These are phyloP conservation scores for Boletus rufocinnamomeus DNA, from an alignment of 768 basidiomycete species.

Conservation along the genomic window DNA sequence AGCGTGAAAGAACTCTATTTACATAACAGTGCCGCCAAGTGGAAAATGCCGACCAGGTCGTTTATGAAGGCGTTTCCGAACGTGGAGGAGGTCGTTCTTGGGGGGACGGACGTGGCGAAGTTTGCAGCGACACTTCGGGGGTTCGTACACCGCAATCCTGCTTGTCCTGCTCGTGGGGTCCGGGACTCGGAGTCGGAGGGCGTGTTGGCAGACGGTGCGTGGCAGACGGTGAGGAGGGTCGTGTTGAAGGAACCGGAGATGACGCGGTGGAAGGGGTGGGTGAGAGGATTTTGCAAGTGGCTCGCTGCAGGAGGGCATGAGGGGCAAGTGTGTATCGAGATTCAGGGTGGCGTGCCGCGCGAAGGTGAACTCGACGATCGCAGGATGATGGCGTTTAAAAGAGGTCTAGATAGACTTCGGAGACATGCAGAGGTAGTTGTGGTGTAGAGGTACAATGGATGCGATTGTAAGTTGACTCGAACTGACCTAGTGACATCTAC, in stretches of 20 bases:
- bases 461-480: no score
- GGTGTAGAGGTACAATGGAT: background rate
- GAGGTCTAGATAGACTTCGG: constrained; percentile 14
- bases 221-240: constrained; percentile 8
- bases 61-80: constrained; percentile 21
- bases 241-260: constrained; percentile 15
- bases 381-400: constrained; percentile 1
- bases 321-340: constrained; percentile 11
- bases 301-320: constrained; percentile 20
- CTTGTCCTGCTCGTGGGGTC: background rate
- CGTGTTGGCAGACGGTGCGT: constrained; percentile 8
- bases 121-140: constrained; percentile 19
- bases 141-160: constrained; percentile 1
- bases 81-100: constrained; percentile 16
- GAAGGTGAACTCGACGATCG: background rate
- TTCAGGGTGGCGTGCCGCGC: background rate
- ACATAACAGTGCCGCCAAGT: constrained; percentile 10
- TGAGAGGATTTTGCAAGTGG: constrained; percentile 22
- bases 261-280: constrained; percentile 15
- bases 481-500: no score
- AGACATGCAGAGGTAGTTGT: constrained; percentile 11
- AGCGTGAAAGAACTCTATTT: constrained; percentile 14
- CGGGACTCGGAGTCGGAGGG: background rate
- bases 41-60: constrained; percentile 18
- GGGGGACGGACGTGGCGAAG: constrained; percentile 11